Evolutionary conservation across 352 stramenopile genomes (phyloP).

Genomic region (Phytophthora aleatoria): DNA sequence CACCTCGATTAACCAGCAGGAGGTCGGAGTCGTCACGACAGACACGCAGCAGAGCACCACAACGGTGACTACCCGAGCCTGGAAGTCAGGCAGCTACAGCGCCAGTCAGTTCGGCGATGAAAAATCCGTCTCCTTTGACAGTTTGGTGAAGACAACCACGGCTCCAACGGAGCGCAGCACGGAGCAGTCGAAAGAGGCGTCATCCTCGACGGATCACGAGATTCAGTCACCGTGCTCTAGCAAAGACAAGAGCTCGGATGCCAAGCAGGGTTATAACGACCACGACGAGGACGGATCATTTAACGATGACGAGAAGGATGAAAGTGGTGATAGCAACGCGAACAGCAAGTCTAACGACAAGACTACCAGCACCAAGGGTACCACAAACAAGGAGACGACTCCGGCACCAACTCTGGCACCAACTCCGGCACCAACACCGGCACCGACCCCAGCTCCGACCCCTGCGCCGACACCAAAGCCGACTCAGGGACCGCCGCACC

Average conservation of each 20-base stretch:
- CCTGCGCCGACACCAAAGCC: slow-evolving; percentile 1
- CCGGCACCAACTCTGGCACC: not conserved
- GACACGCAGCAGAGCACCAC: slow-evolving; percentile 19
- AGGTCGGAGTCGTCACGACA: slow-evolving; percentile 25
- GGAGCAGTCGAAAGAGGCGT: not conserved
- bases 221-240: not conserved
- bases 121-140: slow-evolving; percentile 32
- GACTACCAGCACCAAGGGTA: slow-evolving; percentile 5
- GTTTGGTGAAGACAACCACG: slow-evolving; percentile 11
- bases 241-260: not conserved
- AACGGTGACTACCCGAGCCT: slow-evolving; percentile 11
- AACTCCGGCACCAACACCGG: slow-evolving; percentile 7
- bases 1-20: not conserved
- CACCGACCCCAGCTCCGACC: slow-evolving; percentile 11
- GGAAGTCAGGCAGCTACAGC: slow-evolving; percentile 17
- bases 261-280: slow-evolving; percentile 10
- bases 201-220: not conserved
- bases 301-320: slow-evolving; percentile 1
- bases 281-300: slow-evolving; percentile 7
- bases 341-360: slow-evolving; percentile 16
- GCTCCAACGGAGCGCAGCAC: slow-evolving; percentile 1
- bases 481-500: not conserved
- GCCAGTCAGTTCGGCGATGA: slow-evolving; percentile 1
- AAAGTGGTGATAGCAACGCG: slow-evolving; percentile 11
- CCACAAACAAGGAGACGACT: slow-evolving; percentile 8